A percentile compares a stretch with the other conserved stretches of the same genome.
These are phyloP conservation scores for Hanseniaspora nectarophila DNA, from an alignment of 805 yeast genomes.

Conservation along the genomic window DNA sequence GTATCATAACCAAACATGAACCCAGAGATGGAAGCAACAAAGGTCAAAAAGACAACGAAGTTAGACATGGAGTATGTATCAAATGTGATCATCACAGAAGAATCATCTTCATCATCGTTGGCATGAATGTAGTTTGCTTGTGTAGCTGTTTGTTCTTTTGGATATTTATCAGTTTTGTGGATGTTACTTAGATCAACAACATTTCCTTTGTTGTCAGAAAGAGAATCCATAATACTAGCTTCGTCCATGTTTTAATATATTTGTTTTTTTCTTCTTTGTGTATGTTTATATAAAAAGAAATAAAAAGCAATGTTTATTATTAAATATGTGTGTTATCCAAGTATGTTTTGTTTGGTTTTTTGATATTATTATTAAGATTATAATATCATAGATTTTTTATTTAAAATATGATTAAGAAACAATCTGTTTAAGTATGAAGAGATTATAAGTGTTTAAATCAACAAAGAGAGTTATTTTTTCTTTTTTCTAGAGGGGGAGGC, in stretches of 20 bases:
- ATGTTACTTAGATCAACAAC: slow-evolving; percentile 19
- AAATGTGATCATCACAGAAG: slow-evolving; percentile 38
- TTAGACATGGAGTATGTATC: slow-evolving; percentile 42
- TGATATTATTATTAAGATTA: too few species aligned
- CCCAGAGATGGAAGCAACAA: slow-evolving; percentile 80
- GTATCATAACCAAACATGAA: slow-evolving; percentile 97
- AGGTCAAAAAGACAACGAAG: slow-evolving; percentile 55
- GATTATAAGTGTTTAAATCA: too few species aligned
- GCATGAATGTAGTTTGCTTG: slow-evolving; percentile 24
- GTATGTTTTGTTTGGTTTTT: too few species aligned
- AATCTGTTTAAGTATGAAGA: too few species aligned
- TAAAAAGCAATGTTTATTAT: too few species aligned
- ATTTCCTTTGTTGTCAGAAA: slow-evolving; percentile 21
- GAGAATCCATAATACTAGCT: slow-evolving; percentile 16
- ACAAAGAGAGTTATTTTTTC: too few species aligned
- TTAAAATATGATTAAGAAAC: too few species aligned
- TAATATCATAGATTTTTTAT: not conserved
- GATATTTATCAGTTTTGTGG: slow-evolving; percentile 11
- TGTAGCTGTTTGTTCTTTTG: not conserved
- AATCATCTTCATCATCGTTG: slow-evolving; percentile 38
- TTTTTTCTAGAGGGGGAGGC: not conserved
- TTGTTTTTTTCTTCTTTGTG: not conserved
- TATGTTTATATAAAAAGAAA: not conserved
- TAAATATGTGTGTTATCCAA: too few species aligned
- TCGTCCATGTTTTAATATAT: slow-evolving; percentile 7